Base-by-base conservation (phyloP, 1,284 basidiomycete genomes). In the Wallemia hederae region DNA sequence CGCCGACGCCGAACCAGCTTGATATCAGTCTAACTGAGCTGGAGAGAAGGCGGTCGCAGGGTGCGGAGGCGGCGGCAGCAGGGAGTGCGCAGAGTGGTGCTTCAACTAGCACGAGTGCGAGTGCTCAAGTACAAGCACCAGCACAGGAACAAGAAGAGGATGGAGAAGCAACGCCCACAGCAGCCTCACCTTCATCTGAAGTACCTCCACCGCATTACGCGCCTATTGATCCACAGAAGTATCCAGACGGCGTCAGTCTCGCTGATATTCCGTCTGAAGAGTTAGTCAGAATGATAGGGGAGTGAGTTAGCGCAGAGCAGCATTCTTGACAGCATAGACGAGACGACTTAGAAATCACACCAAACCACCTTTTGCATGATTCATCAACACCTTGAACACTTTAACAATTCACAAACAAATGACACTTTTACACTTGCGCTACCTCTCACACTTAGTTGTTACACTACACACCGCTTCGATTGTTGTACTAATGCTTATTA, bases 1-100 rank as follows among this genome's bases (percentile, higher is more conserved):
- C 76, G 15, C 76, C 76, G 0, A 77, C 76, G 26, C 76, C 76
- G 0, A 74, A 75, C 61, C 65, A 73, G 25, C 67, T 76, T 2
- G 76, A 77, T 62, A 76, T 77, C 58, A 74, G 72, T 15, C 65
- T 77, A 55, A 73, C 75, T 55, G 27, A 58, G 17, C 25, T 58
- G 2, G 39, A 49, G n/a, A 49, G 39, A 22, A 49, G 39, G 22
- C 39, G 39, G 14, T 49, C 39, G 22, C 29, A 31, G 17, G 29
- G 29, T 17, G 29, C 29, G 29, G 29, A 17, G 7, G 29, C 29
- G 29, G 11, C n/a, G n/a, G 22, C 39, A 49, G 39, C 39, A 49
- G 22, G 39, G 22, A 14, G n/a, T 15, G 11, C 11, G n/a, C n/a
- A n/a, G n/a, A n/a, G n/a, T n/a, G n/a, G n/a, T n/a, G n/a, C n/a